Conservation (phyloP, 1,284 basidiomycete species). For the Trichosporon sp. region DNA sequence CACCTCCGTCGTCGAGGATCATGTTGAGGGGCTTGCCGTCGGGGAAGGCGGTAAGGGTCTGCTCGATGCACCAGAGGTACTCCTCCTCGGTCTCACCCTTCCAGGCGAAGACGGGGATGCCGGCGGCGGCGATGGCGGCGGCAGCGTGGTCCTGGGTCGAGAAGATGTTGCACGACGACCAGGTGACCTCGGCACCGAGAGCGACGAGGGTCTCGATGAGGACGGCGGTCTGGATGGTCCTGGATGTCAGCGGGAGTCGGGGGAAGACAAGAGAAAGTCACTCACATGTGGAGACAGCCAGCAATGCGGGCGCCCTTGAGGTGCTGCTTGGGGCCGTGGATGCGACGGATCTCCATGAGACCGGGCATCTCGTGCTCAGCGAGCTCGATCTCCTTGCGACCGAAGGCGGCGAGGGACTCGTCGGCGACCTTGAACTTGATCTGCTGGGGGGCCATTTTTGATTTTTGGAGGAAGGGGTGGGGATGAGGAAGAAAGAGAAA, state of each 20-base stretch:
- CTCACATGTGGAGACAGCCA: constrained; percentile 92
- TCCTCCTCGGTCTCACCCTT: constrained; percentile 99
- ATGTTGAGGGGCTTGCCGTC: constrained; percentile 86
- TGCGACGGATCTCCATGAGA: constrained; percentile 87
- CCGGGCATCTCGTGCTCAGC: constrained; percentile 69
- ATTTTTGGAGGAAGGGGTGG: constrained; percentile 16
- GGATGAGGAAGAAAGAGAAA: constrained; percentile 23
- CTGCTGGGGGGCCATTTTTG: constrained; percentile 27
- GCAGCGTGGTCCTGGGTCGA: constrained; percentile 99
- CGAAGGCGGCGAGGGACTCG: constrained; percentile 78
- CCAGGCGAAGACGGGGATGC: constrained; percentile 98
- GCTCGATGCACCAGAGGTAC: constrained; percentile 97
- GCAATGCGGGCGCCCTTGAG: constrained; percentile 95
- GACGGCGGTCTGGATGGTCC: constrained; percentile 96
- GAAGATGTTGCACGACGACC: constrained; percentile 99
- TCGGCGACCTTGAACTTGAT: constrained; percentile 63
- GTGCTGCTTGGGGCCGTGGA: constrained; percentile 82
- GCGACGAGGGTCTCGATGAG: constrained; percentile 94
- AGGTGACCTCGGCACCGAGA: constrained; percentile 95
- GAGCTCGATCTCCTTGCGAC: constrained; percentile 97
- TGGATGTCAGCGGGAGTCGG: constrained; percentile 43
- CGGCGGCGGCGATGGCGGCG: constrained; percentile 95
- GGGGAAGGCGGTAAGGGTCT: constrained; percentile 75
- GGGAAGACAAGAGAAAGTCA: not conserved
- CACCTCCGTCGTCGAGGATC: constrained; percentile 99